Evolutionary conservation across 345 rosid genomes (phyloP).

Genomic region (Sisymbrium altissimum): DNA sequence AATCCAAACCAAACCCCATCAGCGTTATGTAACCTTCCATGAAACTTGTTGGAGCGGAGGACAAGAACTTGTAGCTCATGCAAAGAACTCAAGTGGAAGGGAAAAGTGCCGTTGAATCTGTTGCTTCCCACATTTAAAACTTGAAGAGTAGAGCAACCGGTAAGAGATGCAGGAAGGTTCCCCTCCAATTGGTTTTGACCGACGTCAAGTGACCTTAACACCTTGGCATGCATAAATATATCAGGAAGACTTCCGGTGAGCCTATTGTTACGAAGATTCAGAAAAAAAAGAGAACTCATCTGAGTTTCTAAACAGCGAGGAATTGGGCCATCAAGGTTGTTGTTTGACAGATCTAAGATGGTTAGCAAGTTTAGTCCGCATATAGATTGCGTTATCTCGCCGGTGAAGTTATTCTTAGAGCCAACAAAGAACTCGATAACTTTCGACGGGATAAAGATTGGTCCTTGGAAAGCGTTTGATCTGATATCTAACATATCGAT

Average conservation of each 20-base stretch:
- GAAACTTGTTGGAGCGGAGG: neutral
- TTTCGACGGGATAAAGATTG: neutral
- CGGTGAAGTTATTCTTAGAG: neutral
- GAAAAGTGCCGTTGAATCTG: neutral
- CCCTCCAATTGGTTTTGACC: neutral
- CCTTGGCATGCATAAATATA: neutral
- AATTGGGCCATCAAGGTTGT: neutral
- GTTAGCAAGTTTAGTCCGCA: neutral
- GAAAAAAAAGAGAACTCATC: neutral
- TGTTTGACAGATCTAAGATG: neutral
- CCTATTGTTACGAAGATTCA: neutral
- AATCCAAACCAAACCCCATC: neutral
- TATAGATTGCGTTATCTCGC: neutral
- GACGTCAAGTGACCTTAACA: neutral
- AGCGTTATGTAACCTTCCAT: neutral
- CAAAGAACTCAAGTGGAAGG: neutral
- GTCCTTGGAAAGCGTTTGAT: neutral
- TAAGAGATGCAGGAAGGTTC: neutral
- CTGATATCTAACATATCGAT: neutral
- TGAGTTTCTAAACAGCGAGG: neutral
- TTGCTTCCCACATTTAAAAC: neutral
- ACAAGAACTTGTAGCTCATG: conserved; percentile 2
- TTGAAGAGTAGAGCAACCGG: neutral
- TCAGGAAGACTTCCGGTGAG: neutral
- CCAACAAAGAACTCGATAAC: neutral